Conservation (phyloP, 257 asterid species). For the Jacaranda mimosifolia region DNA sequence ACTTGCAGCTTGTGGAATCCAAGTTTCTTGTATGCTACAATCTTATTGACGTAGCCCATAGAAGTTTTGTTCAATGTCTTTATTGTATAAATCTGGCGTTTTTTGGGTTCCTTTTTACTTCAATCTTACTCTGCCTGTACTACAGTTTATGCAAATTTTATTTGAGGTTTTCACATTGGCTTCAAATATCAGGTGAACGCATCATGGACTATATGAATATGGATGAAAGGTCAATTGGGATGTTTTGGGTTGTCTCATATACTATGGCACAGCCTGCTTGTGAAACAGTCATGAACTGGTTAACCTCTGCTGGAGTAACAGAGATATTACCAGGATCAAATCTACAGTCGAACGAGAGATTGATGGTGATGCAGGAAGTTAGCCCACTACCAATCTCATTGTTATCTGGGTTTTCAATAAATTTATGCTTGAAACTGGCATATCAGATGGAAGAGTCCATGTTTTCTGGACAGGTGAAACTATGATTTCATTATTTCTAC, state of each 20-base stretch:
- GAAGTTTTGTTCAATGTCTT: not conserved
- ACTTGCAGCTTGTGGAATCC: constrained; percentile 10
- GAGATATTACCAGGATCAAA: constrained; percentile 81
- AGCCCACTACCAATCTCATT: constrained; percentile 87
- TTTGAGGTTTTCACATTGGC: not conserved
- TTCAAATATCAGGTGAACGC: constrained; percentile 75
- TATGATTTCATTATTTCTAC: constrained; percentile 22
- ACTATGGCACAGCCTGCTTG: constrained; percentile 99
- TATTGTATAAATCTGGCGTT: not conserved
- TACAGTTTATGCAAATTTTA: not conserved
- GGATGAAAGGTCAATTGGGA: constrained; percentile 98
- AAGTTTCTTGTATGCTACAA: constrained; percentile 3
- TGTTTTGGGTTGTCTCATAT: constrained; percentile 99
- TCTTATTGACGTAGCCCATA: not conserved
- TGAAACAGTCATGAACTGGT: constrained; percentile 91
- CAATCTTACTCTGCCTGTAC: not conserved
- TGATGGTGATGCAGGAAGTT: constrained; percentile 95
- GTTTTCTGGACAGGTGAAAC: constrained; percentile 92
- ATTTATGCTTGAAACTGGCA: constrained; percentile 86
- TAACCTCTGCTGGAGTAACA: constrained; percentile 86
- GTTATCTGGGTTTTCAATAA: constrained; percentile 88
- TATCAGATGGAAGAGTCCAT: constrained; percentile 87
- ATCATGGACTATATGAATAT: constrained; percentile 92
- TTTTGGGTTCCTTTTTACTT: not conserved
- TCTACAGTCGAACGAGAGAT: constrained; percentile 83